Evolutionary conservation across 2,329 filamentous ascomycete species (phyloP), one percentile per base, ranked within the genome.

Genomic region (Verticillium nubilum): DNA sequence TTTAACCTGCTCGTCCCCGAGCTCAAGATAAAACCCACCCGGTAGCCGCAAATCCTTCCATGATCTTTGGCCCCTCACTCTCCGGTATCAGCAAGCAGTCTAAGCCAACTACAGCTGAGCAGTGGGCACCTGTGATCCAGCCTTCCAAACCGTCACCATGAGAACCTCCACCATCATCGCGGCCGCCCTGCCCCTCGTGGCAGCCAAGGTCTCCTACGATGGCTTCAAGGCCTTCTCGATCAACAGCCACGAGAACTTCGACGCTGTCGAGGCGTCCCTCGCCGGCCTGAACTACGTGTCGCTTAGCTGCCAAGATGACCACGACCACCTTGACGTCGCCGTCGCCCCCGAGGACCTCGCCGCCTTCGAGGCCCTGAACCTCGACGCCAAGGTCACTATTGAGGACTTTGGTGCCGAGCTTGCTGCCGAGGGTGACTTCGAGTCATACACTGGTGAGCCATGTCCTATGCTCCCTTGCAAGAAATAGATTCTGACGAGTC

Each of bases 211-310:
- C 12, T 73, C 73, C 1, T 81, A 80, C 60, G 69, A 75, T 58
- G 77, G 78, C 17, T 77, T 75, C 69, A 78, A 78, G 63, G 77
- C 77, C 33, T 73, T 76, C 58, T 75, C 76, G 7, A 66, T 80
- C 19, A 67, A 73, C 9, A 72, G 75, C 47, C 69, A 70, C 23
- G 62, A 71, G 52, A 64, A 73, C 55, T 68, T 68, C 19, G 66
- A 65, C 58, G 66, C 66, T 23, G 64, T 78, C 57, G 70, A 71
- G 61, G 61, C 64, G 19, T 66, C 56, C 13, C 64, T 77, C 13
- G 25, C 56, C 26, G 26, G n/a, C 27, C 37, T 57, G 17, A 27
- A n/a, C n/a, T 29, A 33, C 28, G 29, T 37, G 12, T 26, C 28
- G 4, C 9, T 66, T 69, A 10, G 60, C 59, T 12, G 71, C 70